phyloP scores from a whole-genome alignment of 192 early-diverging fungal genomes.

The Entrophospora sp. region DNA sequence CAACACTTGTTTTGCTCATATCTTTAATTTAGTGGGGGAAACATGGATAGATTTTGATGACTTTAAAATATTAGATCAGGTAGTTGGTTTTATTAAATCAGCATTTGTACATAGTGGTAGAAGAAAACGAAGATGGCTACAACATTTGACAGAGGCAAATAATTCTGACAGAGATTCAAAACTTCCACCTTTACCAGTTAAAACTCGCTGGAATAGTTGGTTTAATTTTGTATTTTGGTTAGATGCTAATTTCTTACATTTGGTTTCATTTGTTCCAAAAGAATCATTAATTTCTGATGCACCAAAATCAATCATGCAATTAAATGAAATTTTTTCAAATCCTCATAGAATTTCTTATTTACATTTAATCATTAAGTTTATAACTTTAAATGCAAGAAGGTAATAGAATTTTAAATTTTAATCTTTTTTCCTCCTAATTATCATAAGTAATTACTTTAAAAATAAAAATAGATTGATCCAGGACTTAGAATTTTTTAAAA shows the following conservation, averaged over 20 bases:
- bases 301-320: not conserved
- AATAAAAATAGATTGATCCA: not conserved
- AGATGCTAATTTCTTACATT: not conserved
- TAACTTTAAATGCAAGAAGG: not conserved
- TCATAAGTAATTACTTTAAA: not conserved
- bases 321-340: not conserved
- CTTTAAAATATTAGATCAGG: not conserved
- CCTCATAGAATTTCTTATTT: not conserved
- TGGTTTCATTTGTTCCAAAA: not conserved
- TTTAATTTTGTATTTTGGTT: slow-evolving; percentile 10
- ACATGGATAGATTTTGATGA: not conserved
- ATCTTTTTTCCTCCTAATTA: not conserved
- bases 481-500: slow-evolving; percentile 14
- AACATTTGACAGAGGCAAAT: not conserved
- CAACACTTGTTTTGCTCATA: not conserved
- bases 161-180: not conserved
- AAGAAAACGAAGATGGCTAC: not conserved
- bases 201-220: not conserved
- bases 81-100: not conserved
- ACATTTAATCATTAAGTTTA: not conserved
- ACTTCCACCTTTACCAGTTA: not conserved
- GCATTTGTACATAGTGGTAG: not conserved
- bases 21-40: not conserved
- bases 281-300: not conserved
- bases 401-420: not conserved